Conservation (phyloP, 129 eudicot genomes). For the Tagetes erecta region DNA sequence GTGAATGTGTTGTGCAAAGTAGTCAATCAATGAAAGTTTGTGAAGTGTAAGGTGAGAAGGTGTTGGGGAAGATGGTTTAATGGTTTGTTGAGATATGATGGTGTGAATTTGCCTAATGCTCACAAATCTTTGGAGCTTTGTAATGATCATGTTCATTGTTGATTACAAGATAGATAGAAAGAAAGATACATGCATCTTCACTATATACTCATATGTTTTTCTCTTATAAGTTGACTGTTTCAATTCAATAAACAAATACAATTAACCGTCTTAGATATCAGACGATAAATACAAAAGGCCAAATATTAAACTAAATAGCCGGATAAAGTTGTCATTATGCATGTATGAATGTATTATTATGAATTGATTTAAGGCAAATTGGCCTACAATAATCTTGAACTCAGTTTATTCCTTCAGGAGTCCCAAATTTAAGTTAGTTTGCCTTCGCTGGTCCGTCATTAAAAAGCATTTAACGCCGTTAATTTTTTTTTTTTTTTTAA, state of each 20-base stretch:
- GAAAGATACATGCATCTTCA: not conserved
- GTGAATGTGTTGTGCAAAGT: conserved; percentile 5
- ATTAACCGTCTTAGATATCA: not conserved
- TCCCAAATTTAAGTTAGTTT: too few species aligned
- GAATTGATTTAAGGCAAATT: too few species aligned
- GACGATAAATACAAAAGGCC: not conserved
- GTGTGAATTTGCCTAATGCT: not conserved
- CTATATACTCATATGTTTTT: too few species aligned
- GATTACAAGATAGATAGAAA: not conserved
- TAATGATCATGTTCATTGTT: not conserved
- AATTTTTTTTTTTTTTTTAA: too few species aligned
- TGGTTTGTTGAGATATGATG: conserved; percentile 18
- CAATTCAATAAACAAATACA: not conserved
- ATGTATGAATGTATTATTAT: too few species aligned
- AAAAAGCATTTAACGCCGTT: too few species aligned
- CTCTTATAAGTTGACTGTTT: not conserved
- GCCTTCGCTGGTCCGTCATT: too few species aligned
- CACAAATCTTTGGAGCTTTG: not conserved
- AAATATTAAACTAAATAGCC: not conserved
- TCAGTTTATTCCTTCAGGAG: too few species aligned
- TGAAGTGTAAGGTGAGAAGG: conserved; percentile 1
- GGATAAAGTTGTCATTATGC: not conserved
- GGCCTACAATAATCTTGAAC: too few species aligned
- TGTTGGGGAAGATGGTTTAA: conserved; percentile 4
- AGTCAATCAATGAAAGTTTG: conserved; percentile 1